Evolutionary conservation across 768 basidiomycete species (phyloP).

Genomic region (Amanita inopinata): DNA sequence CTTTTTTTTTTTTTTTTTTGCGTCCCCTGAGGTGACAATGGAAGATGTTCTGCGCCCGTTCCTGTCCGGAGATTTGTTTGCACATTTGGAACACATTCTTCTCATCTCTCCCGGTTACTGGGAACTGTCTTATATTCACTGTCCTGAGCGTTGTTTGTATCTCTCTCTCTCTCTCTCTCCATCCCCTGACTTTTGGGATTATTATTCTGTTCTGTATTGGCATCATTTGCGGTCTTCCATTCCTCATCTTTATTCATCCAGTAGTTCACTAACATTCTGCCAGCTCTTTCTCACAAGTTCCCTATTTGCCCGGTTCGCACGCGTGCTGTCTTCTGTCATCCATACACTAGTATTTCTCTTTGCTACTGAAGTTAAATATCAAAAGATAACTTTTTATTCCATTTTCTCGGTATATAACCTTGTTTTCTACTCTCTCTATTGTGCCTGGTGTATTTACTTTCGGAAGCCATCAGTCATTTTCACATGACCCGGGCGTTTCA

Average conservation of each 20-base stretch:
- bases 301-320: background rate
- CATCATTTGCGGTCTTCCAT: background rate
- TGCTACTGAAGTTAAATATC: too few species aligned
- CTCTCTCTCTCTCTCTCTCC: conserved; percentile 4
- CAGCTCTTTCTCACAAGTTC: background rate
- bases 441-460: too few species aligned
- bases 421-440: too few species aligned
- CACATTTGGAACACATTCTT: background rate
- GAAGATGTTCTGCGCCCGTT: background rate
- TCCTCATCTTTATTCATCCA: conserved; percentile 3
- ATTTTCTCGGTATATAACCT: too few species aligned
- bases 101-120: background rate
- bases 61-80: background rate
- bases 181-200: too few species aligned
- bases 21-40: too few species aligned
- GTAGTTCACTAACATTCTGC: conserved; percentile 1
- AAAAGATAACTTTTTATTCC: too few species aligned
- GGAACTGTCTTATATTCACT: background rate
- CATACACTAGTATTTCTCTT: background rate
- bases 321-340: background rate
- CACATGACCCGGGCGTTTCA: too few species aligned
- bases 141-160: background rate
- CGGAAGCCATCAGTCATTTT: too few species aligned
- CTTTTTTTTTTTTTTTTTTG: too few species aligned
- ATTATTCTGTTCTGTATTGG: conserved; percentile 3